Evolutionary conservation across 768 basidiomycete genomes (phyloP), one percentile per base, ranked within the genome.

Genomic region (Tubosaeta sp.): DNA sequence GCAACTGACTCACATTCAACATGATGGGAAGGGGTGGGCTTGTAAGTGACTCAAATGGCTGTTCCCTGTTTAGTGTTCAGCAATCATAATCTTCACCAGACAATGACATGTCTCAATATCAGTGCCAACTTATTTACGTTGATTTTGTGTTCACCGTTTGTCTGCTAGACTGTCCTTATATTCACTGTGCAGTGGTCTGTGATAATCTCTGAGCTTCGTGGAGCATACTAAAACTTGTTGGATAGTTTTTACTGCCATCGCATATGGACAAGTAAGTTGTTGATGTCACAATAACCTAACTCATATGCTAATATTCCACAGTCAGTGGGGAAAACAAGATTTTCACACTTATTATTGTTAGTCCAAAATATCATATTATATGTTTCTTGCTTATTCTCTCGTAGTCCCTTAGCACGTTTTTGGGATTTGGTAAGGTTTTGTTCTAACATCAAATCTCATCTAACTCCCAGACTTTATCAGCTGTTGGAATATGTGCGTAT

Each of bases 171-270:
- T 17, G 4, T 11, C 13, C 48, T 58, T 2, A 5, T 11, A 1
- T 42, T 29, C 17, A 22, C 16, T 4, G 57, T 58, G 27, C 56
- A 55, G 22, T 46, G 57, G 57, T 58, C 4, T 35, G 57, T 50
- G 32, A 33, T 3, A 16, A 8, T 22, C 11, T 6, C 27, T n/a
- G 10, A 14, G 22, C 10, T n/a, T 19, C 35, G 33, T 47, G 14
- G 19, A 2, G 9, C 10, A 10, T 16, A 12, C 51, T 44, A 41
- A 47, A 25, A 17, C 17, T 1, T 25, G 12, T n/a, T 10, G 6
- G 29, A 35, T 19, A 58, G 57, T 38, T 58, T 58, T 29, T 58
- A 58, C 25, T 55, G 47, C 35, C 22, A 6, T 41, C 57, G 57
- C 13, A 51, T 57, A 44, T 57, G 56, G 56, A 55, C 25, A 41